These are phyloP conservation scores for Phytophthora vignae DNA, from an alignment of 352 stramenopile genomes.

Conservation along the genomic window DNA sequence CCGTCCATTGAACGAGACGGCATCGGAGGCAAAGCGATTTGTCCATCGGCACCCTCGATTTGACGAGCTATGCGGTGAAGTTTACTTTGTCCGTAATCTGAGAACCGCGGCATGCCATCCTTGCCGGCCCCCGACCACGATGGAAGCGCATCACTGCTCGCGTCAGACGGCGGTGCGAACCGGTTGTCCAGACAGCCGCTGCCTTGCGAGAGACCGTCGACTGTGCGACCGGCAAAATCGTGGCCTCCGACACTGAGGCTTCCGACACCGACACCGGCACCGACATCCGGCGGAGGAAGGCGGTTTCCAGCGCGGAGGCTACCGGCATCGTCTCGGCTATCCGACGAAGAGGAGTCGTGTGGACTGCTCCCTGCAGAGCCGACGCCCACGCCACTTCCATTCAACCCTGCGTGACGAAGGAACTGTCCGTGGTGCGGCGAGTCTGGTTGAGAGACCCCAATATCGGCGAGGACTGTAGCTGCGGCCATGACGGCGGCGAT, in stretches of 20 bases:
- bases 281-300: not conserved
- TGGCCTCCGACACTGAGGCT: not conserved
- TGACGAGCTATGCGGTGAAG: not conserved
- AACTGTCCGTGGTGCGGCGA: not conserved
- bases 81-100: not conserved
- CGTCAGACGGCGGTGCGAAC: not conserved
- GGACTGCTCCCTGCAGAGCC: not conserved
- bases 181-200: not conserved
- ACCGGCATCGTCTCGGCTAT: not conserved
- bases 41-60: not conserved
- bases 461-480: not conserved
- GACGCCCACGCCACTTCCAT: not conserved
- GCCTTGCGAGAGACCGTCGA: not conserved
- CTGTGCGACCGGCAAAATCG: not conserved
- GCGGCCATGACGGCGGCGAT: constrained; percentile 2
- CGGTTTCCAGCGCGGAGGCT: not conserved
- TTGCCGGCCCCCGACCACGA: not conserved
- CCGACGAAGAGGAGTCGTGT: not conserved
- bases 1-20: not conserved
- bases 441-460: not conserved
- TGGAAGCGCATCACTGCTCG: not conserved
- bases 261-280: not conserved
- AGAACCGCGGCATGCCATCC: not conserved
- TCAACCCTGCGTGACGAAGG: not conserved
- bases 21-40: not conserved